Evolutionary conservation across 1,284 basidiomycete genomes (phyloP), one percentile per base, ranked within the genome.

Genomic region (Boletus subluridellus): DNA sequence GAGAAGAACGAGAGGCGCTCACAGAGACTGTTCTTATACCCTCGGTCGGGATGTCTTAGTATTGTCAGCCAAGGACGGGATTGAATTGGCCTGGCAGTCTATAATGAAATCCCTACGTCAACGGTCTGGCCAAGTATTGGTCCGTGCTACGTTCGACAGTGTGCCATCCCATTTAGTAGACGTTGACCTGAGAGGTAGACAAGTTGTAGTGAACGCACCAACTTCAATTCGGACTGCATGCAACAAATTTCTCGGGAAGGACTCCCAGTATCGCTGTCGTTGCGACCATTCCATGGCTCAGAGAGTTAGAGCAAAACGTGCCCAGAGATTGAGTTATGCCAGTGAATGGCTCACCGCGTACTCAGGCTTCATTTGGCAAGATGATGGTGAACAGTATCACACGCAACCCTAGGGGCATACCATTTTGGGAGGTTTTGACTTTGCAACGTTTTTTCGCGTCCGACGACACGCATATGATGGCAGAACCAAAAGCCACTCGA

Each of bases 11-110:
- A 38, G 39, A 37, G 28, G 28, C 42, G 54, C 60, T 52, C 53
- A 53, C 48, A 32, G 49, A 14, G 51, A 46, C 26, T 10, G 44
- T 35, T 65, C 50, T 72, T 72, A 69, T 71, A 71, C 59, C 47
- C 44, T 24, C 5, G 7, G 45, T 17, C 44, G 24, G 54, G 10
- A 30, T 61, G 65, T 68, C 63, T 69, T 30, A 21, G 52, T 7
- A 32, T 39, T 57, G 65, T 68, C 66, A 66, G 67, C 67, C 66
- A 58, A 57, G 14, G 46, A 57, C 56, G 54, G 59, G 21, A 54
- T 39, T 24, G 51, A 64, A 61, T 42, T 42, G 28, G 58, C 45
- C 65, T 49, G 32, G 28, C 32, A 52, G 66, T 66, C 65, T 28
- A 24, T 1, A 63, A 50, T 41, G 30, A 57, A 64, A 68, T 57